These are phyloP conservation scores for Podospora bellae-mahoneyi DNA, from an alignment of 495 filamentous ascomycete genomes.

Conservation along the genomic window DNA sequence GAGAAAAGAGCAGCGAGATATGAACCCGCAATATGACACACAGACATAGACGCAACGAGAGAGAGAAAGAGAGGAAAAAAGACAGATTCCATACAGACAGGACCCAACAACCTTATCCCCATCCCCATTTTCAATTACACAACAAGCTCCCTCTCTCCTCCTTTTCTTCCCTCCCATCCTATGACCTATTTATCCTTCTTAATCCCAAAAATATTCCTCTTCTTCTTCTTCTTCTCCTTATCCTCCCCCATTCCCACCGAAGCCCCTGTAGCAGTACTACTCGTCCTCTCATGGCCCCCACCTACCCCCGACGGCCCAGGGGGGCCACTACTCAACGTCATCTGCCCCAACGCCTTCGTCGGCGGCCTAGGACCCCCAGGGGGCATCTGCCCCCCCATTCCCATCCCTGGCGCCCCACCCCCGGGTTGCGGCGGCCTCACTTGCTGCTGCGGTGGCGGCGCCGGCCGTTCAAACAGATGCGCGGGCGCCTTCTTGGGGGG, in stretches of 20 bases:
- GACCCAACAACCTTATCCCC: not conserved
- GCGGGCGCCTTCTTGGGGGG: conserved; percentile 77
- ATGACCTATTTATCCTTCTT: conserved; percentile 42
- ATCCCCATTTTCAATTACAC: not conserved
- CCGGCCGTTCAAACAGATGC: conserved; percentile 80
- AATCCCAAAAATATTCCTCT: conserved; percentile 71
- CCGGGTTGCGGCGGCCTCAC: conserved; percentile 34
- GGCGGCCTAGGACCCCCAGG: conserved; percentile 30
- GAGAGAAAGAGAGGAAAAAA: not conserved
- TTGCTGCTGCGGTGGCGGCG: conserved; percentile 39
- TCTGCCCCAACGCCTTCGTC: conserved; percentile 30
- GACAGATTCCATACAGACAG: not conserved
- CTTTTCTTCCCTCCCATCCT: not conserved
- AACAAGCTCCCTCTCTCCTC: not conserved
- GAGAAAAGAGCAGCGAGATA: not conserved
- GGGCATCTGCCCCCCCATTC: conserved; percentile 18
- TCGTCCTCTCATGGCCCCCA: conserved; percentile 22
- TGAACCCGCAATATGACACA: not conserved
- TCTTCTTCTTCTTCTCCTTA: conserved; percentile 66
- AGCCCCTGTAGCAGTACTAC: conserved; percentile 24
- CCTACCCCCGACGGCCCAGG: not conserved
- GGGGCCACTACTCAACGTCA: conserved; percentile 32
- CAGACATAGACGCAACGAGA: not conserved
- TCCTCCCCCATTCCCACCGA: conserved; percentile 27
- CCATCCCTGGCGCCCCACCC: conserved; percentile 11